Evolutionary conservation across 768 basidiomycete genomes (phyloP).

Genomic region (Asterophora parasitica): DNA sequence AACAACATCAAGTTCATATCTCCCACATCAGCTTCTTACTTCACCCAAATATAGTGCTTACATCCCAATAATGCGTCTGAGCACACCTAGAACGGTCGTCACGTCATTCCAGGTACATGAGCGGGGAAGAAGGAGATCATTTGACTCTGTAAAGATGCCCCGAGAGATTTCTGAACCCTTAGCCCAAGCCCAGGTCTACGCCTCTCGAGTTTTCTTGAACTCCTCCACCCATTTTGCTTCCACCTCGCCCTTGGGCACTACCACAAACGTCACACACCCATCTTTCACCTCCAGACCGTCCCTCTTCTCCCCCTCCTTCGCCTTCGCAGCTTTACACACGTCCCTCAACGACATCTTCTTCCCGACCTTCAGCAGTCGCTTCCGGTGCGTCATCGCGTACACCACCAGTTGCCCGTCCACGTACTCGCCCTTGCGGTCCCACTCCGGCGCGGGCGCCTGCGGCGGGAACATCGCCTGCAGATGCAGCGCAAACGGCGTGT

Average conservation of each 20-base stretch:
- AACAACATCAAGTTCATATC: not conserved
- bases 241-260: constrained; percentile 68
- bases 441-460: constrained; percentile 55
- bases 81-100: not conserved
- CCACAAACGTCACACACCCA: constrained; percentile 74
- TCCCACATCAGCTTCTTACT: not conserved
- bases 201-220: constrained; percentile 59
- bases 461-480: constrained; percentile 82
- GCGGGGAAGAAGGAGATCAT: not conserved
- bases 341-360: constrained; percentile 84
- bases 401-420: constrained; percentile 57
- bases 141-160: not conserved
- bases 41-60: not conserved
- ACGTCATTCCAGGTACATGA: not conserved
- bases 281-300: constrained; percentile 87
- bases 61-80: not conserved
- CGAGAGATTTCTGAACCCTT: too few species aligned
- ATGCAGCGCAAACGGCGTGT: constrained; percentile 76
- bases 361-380: constrained; percentile 83
- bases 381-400: constrained; percentile 77
- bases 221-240: constrained; percentile 87
- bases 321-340: constrained; percentile 61
- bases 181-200: too few species aligned
- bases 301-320: constrained; percentile 48
- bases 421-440: constrained; percentile 77